Base-by-base conservation (phyloP, 352 stramenopile genomes). In the Globisporangium uncinulatum region DNA sequence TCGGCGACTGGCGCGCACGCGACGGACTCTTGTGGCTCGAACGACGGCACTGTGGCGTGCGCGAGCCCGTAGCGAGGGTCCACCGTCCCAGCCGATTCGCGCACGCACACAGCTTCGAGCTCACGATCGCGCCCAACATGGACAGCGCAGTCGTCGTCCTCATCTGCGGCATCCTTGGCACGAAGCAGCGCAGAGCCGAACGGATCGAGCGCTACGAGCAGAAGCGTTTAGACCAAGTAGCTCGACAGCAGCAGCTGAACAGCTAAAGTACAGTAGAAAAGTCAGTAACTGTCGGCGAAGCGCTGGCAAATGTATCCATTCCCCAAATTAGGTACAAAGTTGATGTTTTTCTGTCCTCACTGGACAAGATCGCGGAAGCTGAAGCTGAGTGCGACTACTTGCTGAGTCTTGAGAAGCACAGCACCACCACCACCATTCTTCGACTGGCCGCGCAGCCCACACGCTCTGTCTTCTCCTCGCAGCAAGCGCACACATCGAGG, bases 141-240 rank as follows among this genome's bases (percentile, higher is more conserved):
- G 51, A 71, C 70, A n/a, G 50, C 47, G 5, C 60, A 15, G 11
- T 49, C 39, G 31, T 43, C 37, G 37, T 43, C 65, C 19, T 62
- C 57, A 15, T 57, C 64, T 36, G 62, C 61, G 17, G 37, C 37
- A 17, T 43, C 10, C 37, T 43, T 13, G 17, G 54, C 15, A 76
- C 10, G 14, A 72, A 53, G 7, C 73, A 65, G 4, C 73, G 73
- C 19, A 49, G 46, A 8, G 86, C 59, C 15, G 75, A 71, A 46
- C 66, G 75, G 5, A 73, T 48, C 4, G 78, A 83, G 9, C 11
- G 17, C 11, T 43, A 43, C 37, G 37, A 43, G 6, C 7, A 14
- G 10, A 17, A 15, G 37, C 6, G 17, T 13, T 14, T 43, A 9
- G 10, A 15, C 37, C 11, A 43, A 17, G 17, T 3, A 13, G 7